Base-by-base conservation (phyloP, 2,329 filamentous ascomycete species). In the Nigrospora sphaerica region DNA sequence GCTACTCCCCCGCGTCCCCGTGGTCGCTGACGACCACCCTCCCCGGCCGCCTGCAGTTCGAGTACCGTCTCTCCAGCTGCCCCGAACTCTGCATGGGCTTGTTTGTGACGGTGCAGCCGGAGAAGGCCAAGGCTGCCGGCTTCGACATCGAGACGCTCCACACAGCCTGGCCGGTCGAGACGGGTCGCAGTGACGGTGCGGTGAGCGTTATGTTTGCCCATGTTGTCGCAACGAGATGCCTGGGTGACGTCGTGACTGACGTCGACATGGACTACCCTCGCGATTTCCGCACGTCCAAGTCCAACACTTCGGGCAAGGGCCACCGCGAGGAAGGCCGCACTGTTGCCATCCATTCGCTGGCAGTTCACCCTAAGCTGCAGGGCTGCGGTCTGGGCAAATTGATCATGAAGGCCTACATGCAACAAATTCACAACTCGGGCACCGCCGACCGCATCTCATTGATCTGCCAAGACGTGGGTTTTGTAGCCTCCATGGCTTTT, bases 291-390 rank as follows among this genome's bases (percentile, higher is more conserved):
- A 70, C 72, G 42, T 66, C 69, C 42, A 67, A 66, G 46, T 62
- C 61, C 44, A 65, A 70, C 44, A 62, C 66, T 40, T 70, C 75
- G 33, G 60, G 64, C 2, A 59, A 81, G 11, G 88, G 88, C 32
- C 88, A 95, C 64, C 79, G 86, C 55, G 80, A 88, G 48, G 70
- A 72, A 14, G 89, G 89, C 35, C 69, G 81, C 38, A 95, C 88
- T 0, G 75, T 95, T 46, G 88, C 82, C 46, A 69, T 95, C 42
- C 91, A 96, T 66, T 92, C 87, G 0, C 74, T 96, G 6, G 88
- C 86, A 16, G 83, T 95, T 6, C 73, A 86, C 46, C 88, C 88
- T 1, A 78, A 83, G 49, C 80, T 89, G 47, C 88, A 93, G 53
- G 74, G 80, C 32, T 80, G 82, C 47, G 86, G 88, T 1, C 71